A percentile compares a stretch with the other conserved stretches of the same genome.
These are phyloP conservation scores for Oehlia diaphana DNA, from an alignment of 192 early-diverging fungal species.

Conservation along the genomic window DNA sequence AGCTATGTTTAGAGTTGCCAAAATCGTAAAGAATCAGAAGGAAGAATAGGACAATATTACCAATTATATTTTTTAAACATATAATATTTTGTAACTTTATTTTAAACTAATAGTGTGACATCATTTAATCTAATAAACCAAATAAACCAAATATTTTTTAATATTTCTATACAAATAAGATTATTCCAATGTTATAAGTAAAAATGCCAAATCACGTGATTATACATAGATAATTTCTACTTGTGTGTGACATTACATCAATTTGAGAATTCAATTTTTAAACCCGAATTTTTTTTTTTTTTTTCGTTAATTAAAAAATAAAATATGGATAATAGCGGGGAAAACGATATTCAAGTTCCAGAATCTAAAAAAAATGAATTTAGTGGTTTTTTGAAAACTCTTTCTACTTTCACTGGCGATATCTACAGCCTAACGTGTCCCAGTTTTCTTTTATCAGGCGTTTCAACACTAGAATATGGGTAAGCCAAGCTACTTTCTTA, in stretches of 20 bases:
- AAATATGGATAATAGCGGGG: background rate
- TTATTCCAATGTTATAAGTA: no score
- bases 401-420: constrained; percentile 80
- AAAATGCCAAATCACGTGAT: no score
- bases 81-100: no score
- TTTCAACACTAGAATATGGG: constrained; percentile 80
- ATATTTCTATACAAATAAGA: no score
- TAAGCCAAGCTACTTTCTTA: constrained; percentile 28
- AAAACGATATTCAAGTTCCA: background rate
- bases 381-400: constrained; percentile 36
- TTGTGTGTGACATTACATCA: no score
- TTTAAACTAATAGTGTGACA: no score
- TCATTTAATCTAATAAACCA: no score
- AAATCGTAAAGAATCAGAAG: background rate
- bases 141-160: no score
- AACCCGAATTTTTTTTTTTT: background rate
- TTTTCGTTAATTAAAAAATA: background rate
- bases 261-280: no score
- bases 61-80: no score
- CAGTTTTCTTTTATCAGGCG: constrained; percentile 73
- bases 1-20: constrained; percentile 65
- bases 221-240: no score
- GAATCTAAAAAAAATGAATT: constrained; percentile 19
- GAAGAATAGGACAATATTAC: background rate
- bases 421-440: constrained; percentile 79